Percentiles rank a stretch among this genome's conserved stretches.
phyloP scores from a whole-genome alignment of 495 filamentous ascomycete genomes.

The Cetradonia linearis region DNA sequence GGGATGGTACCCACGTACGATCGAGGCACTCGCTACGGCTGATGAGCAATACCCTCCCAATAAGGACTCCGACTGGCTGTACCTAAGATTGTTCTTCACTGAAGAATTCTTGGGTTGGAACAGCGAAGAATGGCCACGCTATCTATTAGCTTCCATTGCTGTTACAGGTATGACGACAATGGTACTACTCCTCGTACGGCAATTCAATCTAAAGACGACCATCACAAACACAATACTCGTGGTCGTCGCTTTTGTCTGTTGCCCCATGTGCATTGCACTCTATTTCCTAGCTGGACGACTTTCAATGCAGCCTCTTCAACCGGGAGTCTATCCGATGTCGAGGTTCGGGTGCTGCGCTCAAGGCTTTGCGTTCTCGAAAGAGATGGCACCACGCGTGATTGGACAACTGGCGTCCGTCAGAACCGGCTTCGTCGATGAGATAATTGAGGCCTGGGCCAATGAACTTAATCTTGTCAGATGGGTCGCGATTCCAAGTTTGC shows the following conservation, averaged over 20 bases:
- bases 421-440: conserved; percentile 24
- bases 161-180: conserved; percentile 22
- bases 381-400: conserved; percentile 24
- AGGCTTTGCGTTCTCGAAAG: conserved; percentile 29
- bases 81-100: conserved; percentile 50
- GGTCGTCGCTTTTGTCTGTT: conserved; percentile 26
- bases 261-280: conserved; percentile 30
- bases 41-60: conserved; percentile 25
- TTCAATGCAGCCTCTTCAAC: conserved; percentile 29
- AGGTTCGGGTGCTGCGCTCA: conserved; percentile 34
- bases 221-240: conserved; percentile 27
- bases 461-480: conserved; percentile 25
- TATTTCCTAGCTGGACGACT: conserved; percentile 34
- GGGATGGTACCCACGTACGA: conserved; percentile 41
- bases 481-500: conserved; percentile 29
- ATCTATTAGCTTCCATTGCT: conserved; percentile 32
- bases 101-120: conserved; percentile 49
- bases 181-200: conserved; percentile 23
- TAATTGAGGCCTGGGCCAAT: conserved; percentile 34
- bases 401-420: conserved; percentile 21
- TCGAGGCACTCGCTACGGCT: conserved; percentile 32
- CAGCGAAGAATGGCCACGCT: conserved; percentile 38
- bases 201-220: conserved; percentile 17
- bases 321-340: conserved; percentile 32
- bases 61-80: conserved; percentile 31